Evolutionary conservation across 192 early-diverging fungal species (phyloP), one percentile per base, ranked within the genome.

Genomic region (Fimicolochytrium jonesii): DNA sequence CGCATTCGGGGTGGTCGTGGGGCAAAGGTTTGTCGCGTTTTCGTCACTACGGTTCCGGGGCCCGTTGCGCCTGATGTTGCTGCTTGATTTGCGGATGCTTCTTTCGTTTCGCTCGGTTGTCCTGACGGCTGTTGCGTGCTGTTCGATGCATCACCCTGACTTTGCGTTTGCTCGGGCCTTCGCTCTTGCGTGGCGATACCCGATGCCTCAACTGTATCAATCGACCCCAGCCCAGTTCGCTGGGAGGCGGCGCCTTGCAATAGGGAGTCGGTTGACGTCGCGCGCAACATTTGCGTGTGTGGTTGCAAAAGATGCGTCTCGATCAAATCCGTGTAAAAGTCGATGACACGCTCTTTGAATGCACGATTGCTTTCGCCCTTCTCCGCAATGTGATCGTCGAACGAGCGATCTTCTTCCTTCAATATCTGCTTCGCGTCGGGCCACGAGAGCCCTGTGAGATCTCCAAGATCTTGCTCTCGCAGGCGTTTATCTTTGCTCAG

Each of bases 381-480:
- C 9, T 33, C 34, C 18, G 67, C 73, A 13, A 80, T 32, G 44
- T 77, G 71, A 11, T 72, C 71, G n/a, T 80, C 66, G 28, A 72
- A 50, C 10, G 57, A 39, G 5, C 61, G 52, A 66, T 80, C 75
- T 36, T 63, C 57, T 22, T 32, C 30, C 47, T 77, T 77, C 6
- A 80, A 62, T 15, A 72, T 61, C 35, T 61, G 37, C 51, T 77
- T 74, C 3, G 73, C 72, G 37, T 60, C 41, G n/a, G 78, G 62
- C 64, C 70, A 64, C 17, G 66, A 36, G 23, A 72, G 51, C 2
- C 78, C 78, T 11, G 75, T 72, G 23, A 80, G 49, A 44, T 77
- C 73, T 11, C 66, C 72, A 0, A 80, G 37, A 51, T 80, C 62
- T 71, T 74, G 66, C 47, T 80, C 78, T 17, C 78, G 55, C 39